Evolutionary conservation across 1,284 basidiomycete genomes (phyloP), one percentile per base, ranked within the genome.

Genomic region (Termitomyces sp.): DNA sequence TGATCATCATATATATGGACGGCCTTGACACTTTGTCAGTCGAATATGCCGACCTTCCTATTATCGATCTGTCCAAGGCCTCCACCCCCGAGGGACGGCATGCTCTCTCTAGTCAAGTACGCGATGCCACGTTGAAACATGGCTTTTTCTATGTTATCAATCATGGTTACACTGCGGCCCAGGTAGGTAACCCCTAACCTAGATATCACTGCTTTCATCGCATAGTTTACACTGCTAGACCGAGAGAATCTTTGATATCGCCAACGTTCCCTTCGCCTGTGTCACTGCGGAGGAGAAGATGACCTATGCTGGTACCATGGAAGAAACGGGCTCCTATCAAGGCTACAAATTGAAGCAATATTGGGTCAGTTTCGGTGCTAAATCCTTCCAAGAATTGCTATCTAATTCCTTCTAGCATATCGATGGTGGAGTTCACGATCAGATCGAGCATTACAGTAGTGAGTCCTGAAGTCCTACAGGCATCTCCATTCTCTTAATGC

Each of bases 111-210:
- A 58, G 64, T 19, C 73, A 80, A 62, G 72, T 83, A 5, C 75
- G 77, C 39, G 72, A 82, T 53, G 86, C 86, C 0, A 77, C 89
- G 72, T 68, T 73, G 5, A 75, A 74, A 12, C 75, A 83, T 49
- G 85, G 81, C 5, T 89, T 85, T 65, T 81, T 84, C 68, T 86
- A 82, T 59, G 73, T 81, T 19, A 62, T 83, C 54, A 83, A 84
- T 56, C 83, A 86, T 58, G 82, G 83, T 5, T 77, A 78, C 44
- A 70, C 68, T 0, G 66, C 68, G 33, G 67, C 70, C 8, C 71
- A 82, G 70, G 83, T 74, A 54, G 47, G 63, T 15, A 12, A 34
- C 42, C 33, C 2, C 3, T 2, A 33, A 13, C 33, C 2, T 13
- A 24, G 3, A 38, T 4, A 4, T n/a, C 10, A n/a, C 8, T 15